A percentile compares a stretch with the other conserved stretches of the same genome.
Evolutionary conservation across 1,284 basidiomycete species (phyloP).

Genomic region (Dichomitus squalens): DNA sequence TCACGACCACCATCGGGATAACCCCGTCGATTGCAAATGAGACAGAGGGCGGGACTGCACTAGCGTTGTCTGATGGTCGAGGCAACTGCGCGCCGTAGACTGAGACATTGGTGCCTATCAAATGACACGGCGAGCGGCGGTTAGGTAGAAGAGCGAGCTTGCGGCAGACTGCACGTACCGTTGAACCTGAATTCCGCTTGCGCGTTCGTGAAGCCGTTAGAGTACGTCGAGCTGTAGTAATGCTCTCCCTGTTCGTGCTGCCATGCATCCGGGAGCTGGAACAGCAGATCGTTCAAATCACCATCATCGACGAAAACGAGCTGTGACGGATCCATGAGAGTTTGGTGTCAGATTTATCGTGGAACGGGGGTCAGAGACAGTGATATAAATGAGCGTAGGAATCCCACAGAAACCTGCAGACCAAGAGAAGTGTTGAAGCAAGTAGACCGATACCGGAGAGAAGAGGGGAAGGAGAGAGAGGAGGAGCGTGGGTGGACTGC

Average conservation of each 20-base stretch:
- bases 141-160: not conserved
- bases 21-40: constrained; percentile 6
- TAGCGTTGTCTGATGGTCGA: not conserved
- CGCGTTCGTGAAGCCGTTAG: constrained; percentile 6
- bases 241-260: not conserved
- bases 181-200: constrained; percentile 6
- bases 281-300: constrained; percentile 7
- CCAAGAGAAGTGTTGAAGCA: not conserved
- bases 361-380: not conserved
- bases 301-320: constrained; percentile 13
- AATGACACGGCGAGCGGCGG: too few relatives aligned
- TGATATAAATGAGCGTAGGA: not conserved
- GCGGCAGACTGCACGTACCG: not conserved
- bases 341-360: too few relatives aligned
- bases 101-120: not conserved
- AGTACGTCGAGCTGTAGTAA: constrained; percentile 3
- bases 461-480: not conserved
- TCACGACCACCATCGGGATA: constrained; percentile 1
- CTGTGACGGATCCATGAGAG: not conserved
- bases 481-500: too few relatives aligned
- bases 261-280: constrained; percentile 1
- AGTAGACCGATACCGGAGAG: not conserved
- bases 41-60: constrained; percentile 2
- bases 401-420: not conserved
- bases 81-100: constrained; percentile 8